Base-by-base conservation (phyloP, 495 filamentous ascomycete genomes). In the Xylaria flabelliformis region DNA sequence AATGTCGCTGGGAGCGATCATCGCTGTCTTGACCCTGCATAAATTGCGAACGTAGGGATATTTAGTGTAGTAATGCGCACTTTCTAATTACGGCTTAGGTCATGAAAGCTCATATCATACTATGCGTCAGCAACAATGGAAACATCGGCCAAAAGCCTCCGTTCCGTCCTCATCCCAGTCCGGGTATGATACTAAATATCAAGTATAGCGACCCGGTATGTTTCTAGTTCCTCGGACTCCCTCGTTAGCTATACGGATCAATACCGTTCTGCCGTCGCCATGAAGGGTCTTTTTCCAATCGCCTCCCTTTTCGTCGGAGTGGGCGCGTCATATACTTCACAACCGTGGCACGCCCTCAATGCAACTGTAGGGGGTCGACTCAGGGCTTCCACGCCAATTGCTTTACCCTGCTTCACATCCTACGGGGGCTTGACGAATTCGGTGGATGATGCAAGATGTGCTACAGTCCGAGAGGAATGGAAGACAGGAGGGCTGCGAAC, bases 381-480 rank as follows among this genome's bases (percentile, higher is more conserved):
- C 26, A 72, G 71, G 61, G 26, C 26, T 19, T 56, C 55, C 24
- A 59, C 36, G 21, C 79, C 79, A 4, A 73, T 80, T 34, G 72
- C 79, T 44, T 62, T 78, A 7, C 79, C 79, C 26, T 80, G 79
- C 58, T 83, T 80, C 59, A 75, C 78, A 15, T 64, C 67, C 2
- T 84, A 83, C 68, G 78, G 81, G 41, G 82, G 83, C 9, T 46
- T 74, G 0, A 0, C 71, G 0, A 74, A 78, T 24, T 46, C 61
- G 8, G 68, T 74, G 34, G 75, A 83, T 62, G 67, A 69, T 64
- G 69, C 73, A 7, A 61, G 72, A 46, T 84, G 82, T 66, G 68
- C 74, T 9, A 46, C 41, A 1, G 64, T 85, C 15, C 78, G 80
- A 62, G 70, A 72, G 4, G 80, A 80, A 51, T 82, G 83, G 67